Conservation (phyloP, 345 rosid species). For the Corchorus olitorius region DNA sequence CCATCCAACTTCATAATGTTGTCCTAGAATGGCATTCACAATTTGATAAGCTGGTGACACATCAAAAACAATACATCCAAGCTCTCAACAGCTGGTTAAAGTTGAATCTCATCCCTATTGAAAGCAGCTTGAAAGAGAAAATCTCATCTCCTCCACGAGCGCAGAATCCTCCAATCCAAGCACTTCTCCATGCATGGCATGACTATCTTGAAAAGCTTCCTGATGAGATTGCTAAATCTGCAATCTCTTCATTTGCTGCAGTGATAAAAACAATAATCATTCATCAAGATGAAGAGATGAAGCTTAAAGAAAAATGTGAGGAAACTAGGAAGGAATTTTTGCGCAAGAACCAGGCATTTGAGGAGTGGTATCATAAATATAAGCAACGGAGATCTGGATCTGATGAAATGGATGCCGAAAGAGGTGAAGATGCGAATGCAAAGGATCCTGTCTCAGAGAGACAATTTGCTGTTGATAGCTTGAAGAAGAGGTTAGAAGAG, state of each 20-base stretch:
- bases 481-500: constrained; percentile 75
- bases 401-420: constrained; percentile 48
- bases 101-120: constrained; percentile 75
- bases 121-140: constrained; percentile 66
- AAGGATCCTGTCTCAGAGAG: constrained; percentile 76
- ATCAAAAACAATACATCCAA: constrained; percentile 81
- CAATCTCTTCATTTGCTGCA: constrained; percentile 73
- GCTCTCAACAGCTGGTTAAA: constrained; percentile 68
- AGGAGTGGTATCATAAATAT: constrained; percentile 86
- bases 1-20: constrained; percentile 59
- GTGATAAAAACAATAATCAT: constrained; percentile 62
- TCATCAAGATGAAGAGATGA: constrained; percentile 89
- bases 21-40: constrained; percentile 74
- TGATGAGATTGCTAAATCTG: constrained; percentile 83
- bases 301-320: constrained; percentile 78
- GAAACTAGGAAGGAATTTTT: constrained; percentile 72
- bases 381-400: constrained; percentile 54
- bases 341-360: constrained; percentile 75
- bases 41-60: constrained; percentile 64
- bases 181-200: constrained; percentile 71
- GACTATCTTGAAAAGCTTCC: constrained; percentile 77
- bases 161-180: constrained; percentile 76
- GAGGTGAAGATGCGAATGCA: constrained; percentile 52
- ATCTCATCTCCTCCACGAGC: constrained; percentile 76
- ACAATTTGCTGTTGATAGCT: constrained; percentile 62